Percentiles rank a stretch among this genome's conserved stretches.
Evolutionary conservation across 2,329 filamentous ascomycete genomes (phyloP).

Genomic region (Trichoderma atroviride): DNA sequence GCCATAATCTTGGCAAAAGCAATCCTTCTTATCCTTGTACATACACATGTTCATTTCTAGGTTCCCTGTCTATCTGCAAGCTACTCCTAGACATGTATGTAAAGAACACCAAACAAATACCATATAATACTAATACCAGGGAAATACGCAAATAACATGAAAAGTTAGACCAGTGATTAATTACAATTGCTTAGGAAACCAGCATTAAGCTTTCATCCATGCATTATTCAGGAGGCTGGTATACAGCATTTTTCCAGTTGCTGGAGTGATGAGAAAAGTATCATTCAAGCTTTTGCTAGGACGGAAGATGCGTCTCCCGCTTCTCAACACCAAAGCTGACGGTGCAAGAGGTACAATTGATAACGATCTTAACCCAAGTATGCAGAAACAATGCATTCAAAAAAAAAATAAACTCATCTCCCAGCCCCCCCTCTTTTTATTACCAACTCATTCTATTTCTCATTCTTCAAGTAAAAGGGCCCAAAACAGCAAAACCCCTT

Average conservation of each 20-base stretch:
- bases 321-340: not conserved
- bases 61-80: not conserved
- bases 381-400: slow-evolving; percentile 12
- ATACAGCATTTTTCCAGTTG: not conserved
- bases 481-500: not conserved
- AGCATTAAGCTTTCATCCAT: not conserved
- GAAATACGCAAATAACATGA: not conserved
- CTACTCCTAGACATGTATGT: not conserved
- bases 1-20: not conserved
- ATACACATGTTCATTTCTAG: not conserved
- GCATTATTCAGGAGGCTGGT: not conserved
- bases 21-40: not conserved
- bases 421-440: not conserved
- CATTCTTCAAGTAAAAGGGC: not conserved
- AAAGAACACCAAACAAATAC: not conserved
- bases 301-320: not conserved
- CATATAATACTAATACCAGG: too few species aligned
- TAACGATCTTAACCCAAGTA: not conserved
- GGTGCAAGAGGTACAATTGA: not conserved
- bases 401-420: not conserved
- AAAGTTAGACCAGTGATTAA: not conserved
- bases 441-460: not conserved
- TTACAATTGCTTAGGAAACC: not conserved
- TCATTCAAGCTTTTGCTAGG: not conserved
- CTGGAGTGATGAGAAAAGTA: not conserved